phyloP scores from a whole-genome alignment of 345 rosid genomes.

The rapeseed (Brassica napus) region DNA sequence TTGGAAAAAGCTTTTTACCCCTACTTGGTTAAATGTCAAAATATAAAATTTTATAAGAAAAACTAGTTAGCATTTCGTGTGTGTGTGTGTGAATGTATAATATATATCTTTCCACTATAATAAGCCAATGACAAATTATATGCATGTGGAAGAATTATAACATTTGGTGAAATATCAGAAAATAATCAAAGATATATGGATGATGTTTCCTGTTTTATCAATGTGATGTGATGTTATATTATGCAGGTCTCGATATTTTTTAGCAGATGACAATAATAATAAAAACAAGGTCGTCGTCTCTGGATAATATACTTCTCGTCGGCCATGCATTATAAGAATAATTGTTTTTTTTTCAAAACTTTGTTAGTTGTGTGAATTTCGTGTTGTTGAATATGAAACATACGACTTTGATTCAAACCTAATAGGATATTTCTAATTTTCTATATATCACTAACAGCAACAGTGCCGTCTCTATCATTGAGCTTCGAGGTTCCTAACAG shows the following conservation, averaged over 20 bases:
- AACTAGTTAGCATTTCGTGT: background rate
- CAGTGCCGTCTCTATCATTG: conserved; percentile 27
- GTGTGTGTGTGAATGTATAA: background rate
- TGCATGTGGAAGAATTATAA: background rate
- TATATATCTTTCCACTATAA: background rate
- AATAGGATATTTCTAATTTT: background rate
- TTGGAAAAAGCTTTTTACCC: background rate
- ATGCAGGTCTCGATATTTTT: background rate
- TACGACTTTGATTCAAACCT: background rate
- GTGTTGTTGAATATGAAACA: background rate
- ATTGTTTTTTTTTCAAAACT: conserved; percentile 12
- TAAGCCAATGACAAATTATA: background rate
- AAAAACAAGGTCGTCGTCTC: background rate
- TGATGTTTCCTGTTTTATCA: background rate
- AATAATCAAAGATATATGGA: background rate
- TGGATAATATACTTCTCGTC: background rate
- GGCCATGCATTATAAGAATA: conserved; percentile 17
- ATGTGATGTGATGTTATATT: background rate
- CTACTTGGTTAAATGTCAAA: background rate
- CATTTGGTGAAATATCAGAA: background rate
- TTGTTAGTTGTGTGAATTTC: conserved; percentile 6
- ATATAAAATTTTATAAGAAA: background rate
- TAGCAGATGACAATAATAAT: background rate
- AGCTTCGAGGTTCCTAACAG: conserved; percentile 16
- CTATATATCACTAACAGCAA: conserved; percentile 4